phyloP scores from a whole-genome alignment of 2,329 filamentous ascomycete species.

The Pyrenophora teres region DNA sequence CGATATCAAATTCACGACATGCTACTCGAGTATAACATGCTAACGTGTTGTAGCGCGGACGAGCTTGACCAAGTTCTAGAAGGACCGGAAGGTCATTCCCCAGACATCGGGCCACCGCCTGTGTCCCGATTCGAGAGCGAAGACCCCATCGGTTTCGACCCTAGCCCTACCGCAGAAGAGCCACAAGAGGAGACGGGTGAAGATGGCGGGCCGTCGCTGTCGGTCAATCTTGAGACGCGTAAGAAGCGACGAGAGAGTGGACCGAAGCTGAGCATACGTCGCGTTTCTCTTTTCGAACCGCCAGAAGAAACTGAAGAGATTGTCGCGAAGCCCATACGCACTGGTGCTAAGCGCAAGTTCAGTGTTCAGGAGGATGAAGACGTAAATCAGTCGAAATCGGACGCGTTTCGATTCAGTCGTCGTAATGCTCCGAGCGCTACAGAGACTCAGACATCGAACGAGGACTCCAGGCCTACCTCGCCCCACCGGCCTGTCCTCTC shows the following conservation, averaged over 20 bases:
- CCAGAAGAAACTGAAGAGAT: conserved; percentile 40
- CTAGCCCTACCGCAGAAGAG: conserved; percentile 29
- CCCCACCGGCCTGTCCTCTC: conserved; percentile 47
- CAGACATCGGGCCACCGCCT: conserved; percentile 67
- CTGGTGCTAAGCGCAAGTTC: conserved; percentile 63
- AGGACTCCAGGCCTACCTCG: conserved; percentile 24
- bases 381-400: conserved; percentile 33
- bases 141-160: conserved; percentile 54
- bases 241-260: conserved; percentile 58
- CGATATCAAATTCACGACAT: background rate
- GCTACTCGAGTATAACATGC: conserved; percentile 1
- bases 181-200: conserved; percentile 39
- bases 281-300: conserved; percentile 52
- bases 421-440: conserved; percentile 29
- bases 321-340: conserved; percentile 43
- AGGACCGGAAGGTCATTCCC: conserved; percentile 64
- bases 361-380: conserved; percentile 58
- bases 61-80: conserved; percentile 61
- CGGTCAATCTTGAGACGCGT: conserved; percentile 58
- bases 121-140: conserved; percentile 58
- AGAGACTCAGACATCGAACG: conserved; percentile 22
- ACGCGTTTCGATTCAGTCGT: conserved; percentile 56
- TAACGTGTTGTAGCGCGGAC: conserved; percentile 55
- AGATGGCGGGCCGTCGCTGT: conserved; percentile 46
- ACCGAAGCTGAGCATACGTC: conserved; percentile 49